Evolutionary conservation across 139 green algal species (phyloP).

Genomic region (Protoeuglena noctilucae): DNA sequence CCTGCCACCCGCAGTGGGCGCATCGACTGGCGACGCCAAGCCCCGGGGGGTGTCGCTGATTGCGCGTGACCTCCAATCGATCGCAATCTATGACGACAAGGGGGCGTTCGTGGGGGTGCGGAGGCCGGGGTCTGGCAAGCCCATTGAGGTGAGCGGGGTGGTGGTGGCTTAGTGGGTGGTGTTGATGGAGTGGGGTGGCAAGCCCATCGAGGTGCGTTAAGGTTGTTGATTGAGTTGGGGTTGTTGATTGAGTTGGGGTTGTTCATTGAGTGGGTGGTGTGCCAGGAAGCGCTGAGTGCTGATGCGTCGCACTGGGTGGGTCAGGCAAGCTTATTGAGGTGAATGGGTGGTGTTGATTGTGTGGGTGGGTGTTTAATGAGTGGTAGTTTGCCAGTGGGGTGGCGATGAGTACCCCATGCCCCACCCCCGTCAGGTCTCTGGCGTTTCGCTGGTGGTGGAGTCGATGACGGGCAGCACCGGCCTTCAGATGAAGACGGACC

Average conservation of each 20-base stretch:
- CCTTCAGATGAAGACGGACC: conserved; percentile 85
- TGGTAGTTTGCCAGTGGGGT: too few species aligned
- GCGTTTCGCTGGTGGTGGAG: conserved; percentile 62
- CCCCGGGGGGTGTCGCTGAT: conserved; percentile 43
- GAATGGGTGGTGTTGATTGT: too few species aligned
- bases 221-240: background rate
- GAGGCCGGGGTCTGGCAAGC: conserved; percentile 57
- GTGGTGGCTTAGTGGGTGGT: too few species aligned
- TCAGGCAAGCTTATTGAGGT: too few species aligned
- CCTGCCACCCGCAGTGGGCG: background rate
- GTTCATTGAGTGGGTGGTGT: too few species aligned
- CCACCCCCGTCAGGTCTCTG: conserved; percentile 37
- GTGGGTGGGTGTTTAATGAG: too few species aligned
- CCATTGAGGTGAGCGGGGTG: conserved; percentile 53
- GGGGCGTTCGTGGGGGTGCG: conserved; percentile 89
- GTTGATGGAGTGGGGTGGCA: too few species aligned
- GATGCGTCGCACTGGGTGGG: too few species aligned
- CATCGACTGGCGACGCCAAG: background rate
- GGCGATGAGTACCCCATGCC: too few species aligned
- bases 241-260: too few species aligned
- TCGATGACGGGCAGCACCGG: conserved; percentile 54
- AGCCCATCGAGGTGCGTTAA: conserved; percentile 43
- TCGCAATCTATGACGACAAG: conserved; percentile 70
- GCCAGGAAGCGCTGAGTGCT: too few species aligned
- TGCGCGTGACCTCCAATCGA: conserved; percentile 70